Base-by-base conservation (phyloP, 2,329 filamentous ascomycete species). In the Orbilia quercus region DNA sequence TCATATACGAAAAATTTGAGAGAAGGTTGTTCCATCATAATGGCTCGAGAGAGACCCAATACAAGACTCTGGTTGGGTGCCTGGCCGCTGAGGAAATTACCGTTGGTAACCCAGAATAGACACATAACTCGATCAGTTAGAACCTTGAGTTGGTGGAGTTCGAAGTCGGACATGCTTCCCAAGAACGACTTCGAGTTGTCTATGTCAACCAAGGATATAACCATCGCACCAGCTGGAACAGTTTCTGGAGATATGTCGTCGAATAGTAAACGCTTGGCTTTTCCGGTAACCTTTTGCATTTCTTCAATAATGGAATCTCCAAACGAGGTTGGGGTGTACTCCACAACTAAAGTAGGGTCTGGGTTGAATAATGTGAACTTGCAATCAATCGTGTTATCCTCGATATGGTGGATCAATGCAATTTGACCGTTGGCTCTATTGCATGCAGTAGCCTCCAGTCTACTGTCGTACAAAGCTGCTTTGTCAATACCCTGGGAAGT, bases 21-120 rank as follows among this genome's bases (percentile, higher is more conserved):
- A 31, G 76, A 75, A 3, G 77, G 77, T 42, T 78, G 77, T 42
- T 78, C 77, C 38, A 76, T 62, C 34, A 74, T 67, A 7, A 77
- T 38, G 2, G 76, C 55, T 16, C 76, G 59, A 20, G 75, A 75
- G 3, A 78, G 58, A 9, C 77, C 77, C 7, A 60, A 60, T 7
- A 67, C 66, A 42, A 78, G 63, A 9, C 66, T 63, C 28, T 73
- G 50, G 11, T 78, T 70, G 1, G 77, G 76, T 4, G 34, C n/a
- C 18, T 55, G 23, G 31, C 66, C 74, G 16, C 34, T 25, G 3
- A 75, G 25, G 2, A 76, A 48, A 18, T 75, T 71, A 23, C 66
- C 76, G 7, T 44, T 34, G 1, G 76, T 76, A 42, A 78, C 38
- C 77, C 77, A 78, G 0, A 77, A 20, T 1, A 77, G 22, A 23